These are phyloP conservation scores for Septoria petroselini DNA, from an alignment of 2,329 filamentous ascomycete genomes.

Conservation along the genomic window DNA sequence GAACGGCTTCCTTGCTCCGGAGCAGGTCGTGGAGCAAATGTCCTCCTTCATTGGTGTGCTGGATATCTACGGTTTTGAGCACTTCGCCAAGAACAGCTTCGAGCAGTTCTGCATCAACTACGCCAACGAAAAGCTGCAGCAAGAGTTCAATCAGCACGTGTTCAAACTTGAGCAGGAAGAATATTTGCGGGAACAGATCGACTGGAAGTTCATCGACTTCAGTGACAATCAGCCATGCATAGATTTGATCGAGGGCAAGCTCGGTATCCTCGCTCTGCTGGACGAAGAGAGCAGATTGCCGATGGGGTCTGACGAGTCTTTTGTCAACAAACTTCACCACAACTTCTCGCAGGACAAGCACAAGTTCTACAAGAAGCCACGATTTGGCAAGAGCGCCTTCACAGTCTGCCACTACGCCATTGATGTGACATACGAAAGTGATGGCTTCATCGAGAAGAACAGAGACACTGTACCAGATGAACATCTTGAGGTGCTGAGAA, in stretches of 20 bases:
- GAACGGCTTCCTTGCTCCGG: constrained; percentile 83
- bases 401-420: constrained; percentile 98
- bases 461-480: constrained; percentile 97
- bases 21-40: constrained; percentile 78
- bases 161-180: constrained; percentile 99
- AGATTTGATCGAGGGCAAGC: constrained; percentile 93
- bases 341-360: constrained; percentile 89
- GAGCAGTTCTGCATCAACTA: constrained; percentile 99
- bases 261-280: constrained; percentile 85
- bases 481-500: constrained; percentile 87
- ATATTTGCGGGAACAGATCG: constrained; percentile 91
- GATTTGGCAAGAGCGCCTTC: constrained; percentile 95
- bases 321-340: constrained; percentile 92
- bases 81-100: constrained; percentile 99
- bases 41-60: constrained; percentile 93
- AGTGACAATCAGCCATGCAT: constrained; percentile 99
- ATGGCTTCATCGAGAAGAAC: constrained; percentile 99
- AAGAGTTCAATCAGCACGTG: constrained; percentile 98
- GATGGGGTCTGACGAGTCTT: constrained; percentile 96
- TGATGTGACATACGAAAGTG: constrained; percentile 97
- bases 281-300: constrained; percentile 95
- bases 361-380: constrained; percentile 96
- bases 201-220: constrained; percentile 99
- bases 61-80: constrained; percentile 99
- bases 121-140: constrained; percentile 97